These are phyloP conservation scores for Nadsonia starkeyi-henricii DNA, from an alignment of 1,139 yeast species.

Conservation along the genomic window DNA sequence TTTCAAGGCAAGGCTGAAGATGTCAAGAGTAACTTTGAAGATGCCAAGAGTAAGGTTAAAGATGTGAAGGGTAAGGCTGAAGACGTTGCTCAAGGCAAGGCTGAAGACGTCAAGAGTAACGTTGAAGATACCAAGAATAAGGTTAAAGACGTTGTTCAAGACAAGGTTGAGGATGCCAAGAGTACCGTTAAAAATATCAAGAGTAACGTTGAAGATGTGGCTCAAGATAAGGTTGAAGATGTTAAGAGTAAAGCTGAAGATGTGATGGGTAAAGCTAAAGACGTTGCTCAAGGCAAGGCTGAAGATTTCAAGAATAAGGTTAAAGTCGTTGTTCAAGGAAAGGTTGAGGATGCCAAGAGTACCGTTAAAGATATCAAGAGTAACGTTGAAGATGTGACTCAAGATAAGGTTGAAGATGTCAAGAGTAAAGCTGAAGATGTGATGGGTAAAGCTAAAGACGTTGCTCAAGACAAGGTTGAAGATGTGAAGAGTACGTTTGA, in stretches of 20 bases:
- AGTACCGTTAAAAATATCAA: constrained; percentile 1
- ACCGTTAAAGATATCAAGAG: not conserved
- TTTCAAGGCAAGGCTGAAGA: constrained; percentile 3
- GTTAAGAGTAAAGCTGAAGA: constrained; percentile 3
- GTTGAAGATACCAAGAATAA: not conserved
- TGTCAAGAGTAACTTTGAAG: constrained; percentile 1
- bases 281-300: constrained; percentile 7
- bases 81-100: not conserved
- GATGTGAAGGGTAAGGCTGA: not conserved
- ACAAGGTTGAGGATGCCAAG: constrained; percentile 6
- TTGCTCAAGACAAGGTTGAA: constrained; percentile 8
- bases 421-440: constrained; percentile 5
- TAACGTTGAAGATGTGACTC: constrained; percentile 2
- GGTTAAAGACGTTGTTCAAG: constrained; percentile 14
- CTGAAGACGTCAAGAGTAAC: not conserved
- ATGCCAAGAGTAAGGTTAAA: not conserved
- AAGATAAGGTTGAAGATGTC: constrained; percentile 6
- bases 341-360: constrained; percentile 2
- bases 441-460: constrained; percentile 4
- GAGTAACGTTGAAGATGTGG: constrained; percentile 2
- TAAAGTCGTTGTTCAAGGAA: constrained; percentile 7
- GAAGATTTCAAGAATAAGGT: constrained; percentile 1
- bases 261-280: constrained; percentile 4
- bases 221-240: constrained; percentile 1
- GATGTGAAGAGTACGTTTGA: constrained; percentile 1